A percentile compares a stretch with the other conserved stretches of the same genome.
These are phyloP conservation scores for Colletotrichum sp. DNA, from an alignment of 2,329 filamentous ascomycete genomes.

Conservation along the genomic window DNA sequence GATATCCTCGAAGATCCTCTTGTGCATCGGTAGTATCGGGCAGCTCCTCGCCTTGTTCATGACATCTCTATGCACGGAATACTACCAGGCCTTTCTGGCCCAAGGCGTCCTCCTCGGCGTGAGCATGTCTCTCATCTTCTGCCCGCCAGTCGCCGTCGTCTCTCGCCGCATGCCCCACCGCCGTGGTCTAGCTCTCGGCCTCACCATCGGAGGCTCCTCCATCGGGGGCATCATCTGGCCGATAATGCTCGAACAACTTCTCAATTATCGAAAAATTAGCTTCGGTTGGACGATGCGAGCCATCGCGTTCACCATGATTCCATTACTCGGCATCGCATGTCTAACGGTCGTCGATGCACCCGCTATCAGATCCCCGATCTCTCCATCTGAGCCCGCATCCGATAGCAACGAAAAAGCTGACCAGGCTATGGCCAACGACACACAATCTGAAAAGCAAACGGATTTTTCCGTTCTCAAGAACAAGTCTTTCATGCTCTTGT, in stretches of 20 bases:
- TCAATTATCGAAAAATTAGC: neutral
- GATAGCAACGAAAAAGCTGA: neutral
- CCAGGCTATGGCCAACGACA: neutral
- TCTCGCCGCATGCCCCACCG: conserved; percentile 34
- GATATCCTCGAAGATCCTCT: conserved; percentile 36
- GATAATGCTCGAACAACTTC: conserved; percentile 8
- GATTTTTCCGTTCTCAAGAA: conserved; percentile 23
- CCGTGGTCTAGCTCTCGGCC: conserved; percentile 34
- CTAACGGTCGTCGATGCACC: conserved; percentile 24
- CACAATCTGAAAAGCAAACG: neutral
- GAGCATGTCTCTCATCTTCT: conserved; percentile 45
- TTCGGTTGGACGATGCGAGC: conserved; percentile 6
- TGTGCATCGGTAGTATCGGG: conserved; percentile 50
- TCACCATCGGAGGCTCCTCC: conserved; percentile 34
- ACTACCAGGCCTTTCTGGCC: conserved; percentile 49
- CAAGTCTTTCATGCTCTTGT: neutral
- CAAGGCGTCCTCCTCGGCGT: conserved; percentile 51
- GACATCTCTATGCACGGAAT: conserved; percentile 26
- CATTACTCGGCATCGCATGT: neutral
- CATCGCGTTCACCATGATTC: neutral
- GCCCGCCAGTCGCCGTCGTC: conserved; percentile 38
- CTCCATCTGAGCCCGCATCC: neutral
- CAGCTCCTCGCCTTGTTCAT: conserved; percentile 25
- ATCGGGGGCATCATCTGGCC: conserved; percentile 27
- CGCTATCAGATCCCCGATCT: too few species aligned